phyloP scores from a whole-genome alignment of 129 eudicot species.

The Arctium minus region DNA sequence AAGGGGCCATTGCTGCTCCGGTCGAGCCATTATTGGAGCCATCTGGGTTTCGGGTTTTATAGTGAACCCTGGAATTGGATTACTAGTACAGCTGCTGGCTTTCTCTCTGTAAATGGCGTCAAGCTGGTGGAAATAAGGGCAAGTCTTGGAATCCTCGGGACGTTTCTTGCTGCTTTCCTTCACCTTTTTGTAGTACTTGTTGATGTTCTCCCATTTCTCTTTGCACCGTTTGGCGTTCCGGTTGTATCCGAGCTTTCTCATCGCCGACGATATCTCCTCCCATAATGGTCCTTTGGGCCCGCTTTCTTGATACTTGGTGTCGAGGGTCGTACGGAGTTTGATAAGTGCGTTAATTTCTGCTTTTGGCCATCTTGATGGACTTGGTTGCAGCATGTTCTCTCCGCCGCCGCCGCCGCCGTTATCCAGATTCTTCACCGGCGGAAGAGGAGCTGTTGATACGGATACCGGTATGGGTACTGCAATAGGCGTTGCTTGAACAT shows the following conservation, averaged over 20 bases:
- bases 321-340: constrained; percentile 63
- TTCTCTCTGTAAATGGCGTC: constrained; percentile 78
- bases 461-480: constrained; percentile 15
- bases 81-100: constrained; percentile 18
- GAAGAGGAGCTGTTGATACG: constrained; percentile 21
- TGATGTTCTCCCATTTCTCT: constrained; percentile 97
- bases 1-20: constrained; percentile 84
- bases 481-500: background rate
- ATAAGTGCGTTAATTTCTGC: constrained; percentile 77
- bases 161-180: constrained; percentile 92
- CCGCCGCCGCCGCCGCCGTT: constrained; percentile 41
- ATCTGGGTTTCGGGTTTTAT: constrained; percentile 38
- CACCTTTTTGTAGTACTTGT: constrained; percentile 90
- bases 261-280: constrained; percentile 85
- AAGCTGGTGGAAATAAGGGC: constrained; percentile 87
- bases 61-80: background rate
- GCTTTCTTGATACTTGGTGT: constrained; percentile 72
- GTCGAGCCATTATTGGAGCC: constrained; percentile 66
- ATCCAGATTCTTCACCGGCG: constrained; percentile 15
- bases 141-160: constrained; percentile 86
- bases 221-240: constrained; percentile 85
- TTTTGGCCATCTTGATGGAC: constrained; percentile 92
- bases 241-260: constrained; percentile 73
- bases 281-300: constrained; percentile 95
- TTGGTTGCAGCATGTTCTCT: constrained; percentile 31